Conservation (phyloP, 257 asterid species). For the Nicotiana paniculata region DNA sequence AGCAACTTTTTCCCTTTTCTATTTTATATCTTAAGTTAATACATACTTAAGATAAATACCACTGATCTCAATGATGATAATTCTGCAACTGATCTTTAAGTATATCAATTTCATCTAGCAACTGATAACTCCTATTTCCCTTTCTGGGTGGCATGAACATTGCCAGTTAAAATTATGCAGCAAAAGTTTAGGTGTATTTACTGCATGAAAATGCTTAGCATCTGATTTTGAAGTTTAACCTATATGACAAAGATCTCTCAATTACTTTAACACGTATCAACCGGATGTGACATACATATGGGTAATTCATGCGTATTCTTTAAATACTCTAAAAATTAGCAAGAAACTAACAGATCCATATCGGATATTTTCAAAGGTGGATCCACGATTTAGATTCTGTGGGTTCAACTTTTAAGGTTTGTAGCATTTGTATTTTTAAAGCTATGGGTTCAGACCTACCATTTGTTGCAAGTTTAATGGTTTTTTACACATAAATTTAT, state of each 20-base stretch:
- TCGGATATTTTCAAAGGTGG: no score
- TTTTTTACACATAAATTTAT: no score
- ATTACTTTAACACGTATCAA: not conserved
- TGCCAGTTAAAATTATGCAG: not conserved
- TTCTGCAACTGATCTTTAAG: not conserved
- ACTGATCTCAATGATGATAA: not conserved
- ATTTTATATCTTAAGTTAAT: not conserved
- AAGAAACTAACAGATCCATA: not conserved
- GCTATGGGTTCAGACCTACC: no score
- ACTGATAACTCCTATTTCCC: not conserved
- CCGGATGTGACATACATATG: not conserved
- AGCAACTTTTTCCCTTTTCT: not conserved
- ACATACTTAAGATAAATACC: not conserved
- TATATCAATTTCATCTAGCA: not conserved
- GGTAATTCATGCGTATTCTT: not conserved
- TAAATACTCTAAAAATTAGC: not conserved
- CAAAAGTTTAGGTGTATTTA: not conserved
- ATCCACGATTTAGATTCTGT: no score
- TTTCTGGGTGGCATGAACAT: not conserved
- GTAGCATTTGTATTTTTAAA: no score
- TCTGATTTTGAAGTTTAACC: not conserved
- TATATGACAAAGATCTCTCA: not conserved
- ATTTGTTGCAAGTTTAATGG: no score
- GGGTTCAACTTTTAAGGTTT: no score
- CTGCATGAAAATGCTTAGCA: not conserved